phyloP scores from a whole-genome alignment of 805 yeast species.

The Dipodascus geniculatus region DNA sequence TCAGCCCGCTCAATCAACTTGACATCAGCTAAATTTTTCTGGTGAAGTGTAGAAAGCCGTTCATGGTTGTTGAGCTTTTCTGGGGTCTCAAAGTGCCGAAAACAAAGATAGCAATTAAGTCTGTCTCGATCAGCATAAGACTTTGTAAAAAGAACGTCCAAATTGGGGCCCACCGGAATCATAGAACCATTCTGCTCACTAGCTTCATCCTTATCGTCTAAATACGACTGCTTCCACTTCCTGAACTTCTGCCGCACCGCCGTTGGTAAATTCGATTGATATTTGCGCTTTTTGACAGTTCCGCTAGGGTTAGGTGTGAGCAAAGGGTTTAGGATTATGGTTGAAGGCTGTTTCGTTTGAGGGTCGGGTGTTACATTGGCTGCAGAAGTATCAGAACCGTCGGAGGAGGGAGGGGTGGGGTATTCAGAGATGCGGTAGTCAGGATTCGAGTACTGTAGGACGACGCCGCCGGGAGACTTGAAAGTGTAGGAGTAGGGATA shows the following conservation, averaged over 20 bases:
- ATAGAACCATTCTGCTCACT: background rate
- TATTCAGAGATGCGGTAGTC: background rate
- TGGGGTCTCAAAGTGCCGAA: slow-evolving; percentile 1
- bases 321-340: background rate
- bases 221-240: background rate
- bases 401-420: background rate
- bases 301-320: background rate
- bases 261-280: background rate
- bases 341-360: background rate
- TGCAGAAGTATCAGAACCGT: background rate
- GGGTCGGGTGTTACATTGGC: background rate
- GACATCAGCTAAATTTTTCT: background rate
- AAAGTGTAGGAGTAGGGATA: background rate
- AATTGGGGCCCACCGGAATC: background rate
- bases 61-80: slow-evolving; percentile 4
- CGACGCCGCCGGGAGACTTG: background rate
- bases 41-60: slow-evolving; percentile 3
- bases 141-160: background rate
- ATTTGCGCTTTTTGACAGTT: background rate
- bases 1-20: slow-evolving; percentile 2
- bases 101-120: slow-evolving; percentile 2
- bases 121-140: slow-evolving; percentile 1
- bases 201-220: background rate
- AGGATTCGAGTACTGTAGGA: background rate
- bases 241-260: background rate